phyloP scores from a whole-genome alignment of 1,284 basidiomycete genomes.

The Microbotryum scabiosae region DNA sequence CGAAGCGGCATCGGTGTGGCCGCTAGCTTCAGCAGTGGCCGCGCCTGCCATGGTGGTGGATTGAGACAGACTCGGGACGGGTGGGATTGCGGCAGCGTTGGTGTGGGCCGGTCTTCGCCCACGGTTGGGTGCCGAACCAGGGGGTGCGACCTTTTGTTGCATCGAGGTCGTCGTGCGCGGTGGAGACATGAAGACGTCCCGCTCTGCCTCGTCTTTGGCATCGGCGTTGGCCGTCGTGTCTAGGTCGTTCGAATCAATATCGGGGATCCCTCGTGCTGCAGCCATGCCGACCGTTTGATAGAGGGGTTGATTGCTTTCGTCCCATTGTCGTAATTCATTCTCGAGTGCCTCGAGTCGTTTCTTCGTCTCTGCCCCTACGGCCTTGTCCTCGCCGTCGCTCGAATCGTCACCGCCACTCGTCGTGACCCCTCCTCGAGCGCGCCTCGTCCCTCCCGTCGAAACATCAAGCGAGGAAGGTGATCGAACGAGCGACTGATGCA shows the following conservation, averaged over 20 bases:
- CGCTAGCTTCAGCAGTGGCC: constrained; percentile 11
- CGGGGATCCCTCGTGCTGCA: constrained; percentile 34
- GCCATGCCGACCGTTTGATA: constrained; percentile 57
- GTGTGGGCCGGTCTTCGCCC: not conserved
- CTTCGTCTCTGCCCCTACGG: constrained; percentile 50
- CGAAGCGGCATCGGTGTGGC: constrained; percentile 23
- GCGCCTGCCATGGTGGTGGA: constrained; percentile 8
- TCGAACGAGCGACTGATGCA: constrained; percentile 15
- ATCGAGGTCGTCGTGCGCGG: not conserved
- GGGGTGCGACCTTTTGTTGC: not conserved
- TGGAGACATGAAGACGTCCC: not conserved
- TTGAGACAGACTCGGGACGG: constrained; percentile 9
- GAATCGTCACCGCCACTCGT: constrained; percentile 45
- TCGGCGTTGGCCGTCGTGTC: not conserved
- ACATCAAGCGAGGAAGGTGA: constrained; percentile 3
- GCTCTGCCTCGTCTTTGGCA: not conserved
- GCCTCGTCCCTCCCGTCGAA: not conserved
- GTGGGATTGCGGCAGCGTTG: constrained; percentile 16
- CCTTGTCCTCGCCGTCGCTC: constrained; percentile 40
- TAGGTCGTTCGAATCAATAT: not conserved
- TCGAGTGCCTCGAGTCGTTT: constrained; percentile 67
- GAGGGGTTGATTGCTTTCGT: constrained; percentile 69
- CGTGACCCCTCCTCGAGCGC: constrained; percentile 48
- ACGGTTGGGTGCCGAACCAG: no score
- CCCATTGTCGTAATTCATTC: constrained; percentile 68